phyloP scores from a whole-genome alignment of 805 yeast genomes.

The Monosporozyma siamensis region DNA sequence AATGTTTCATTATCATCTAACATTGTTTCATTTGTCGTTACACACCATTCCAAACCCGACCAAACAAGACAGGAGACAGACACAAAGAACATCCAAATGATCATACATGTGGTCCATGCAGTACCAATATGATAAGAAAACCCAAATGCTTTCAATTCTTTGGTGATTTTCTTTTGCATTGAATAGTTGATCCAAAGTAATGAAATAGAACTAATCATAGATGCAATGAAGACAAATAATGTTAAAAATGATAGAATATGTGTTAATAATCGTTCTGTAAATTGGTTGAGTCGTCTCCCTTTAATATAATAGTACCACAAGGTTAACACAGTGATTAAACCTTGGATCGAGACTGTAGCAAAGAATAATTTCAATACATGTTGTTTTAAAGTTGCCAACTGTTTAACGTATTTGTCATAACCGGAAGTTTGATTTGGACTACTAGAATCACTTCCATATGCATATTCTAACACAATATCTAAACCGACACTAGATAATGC shows the following conservation, averaged over 20 bases:
- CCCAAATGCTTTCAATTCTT: slow-evolving; percentile 22
- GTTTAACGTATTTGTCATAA: slow-evolving; percentile 8
- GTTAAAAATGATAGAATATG: slow-evolving; percentile 22
- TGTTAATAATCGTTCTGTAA: slow-evolving; percentile 15
- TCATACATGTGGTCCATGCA: slow-evolving; percentile 20
- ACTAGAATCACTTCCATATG: slow-evolving; percentile 14
- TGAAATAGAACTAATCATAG: slow-evolving; percentile 13
- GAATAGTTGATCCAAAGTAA: slow-evolving; percentile 14
- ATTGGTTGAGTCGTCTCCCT: slow-evolving; percentile 15
- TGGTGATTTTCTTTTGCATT: slow-evolving; percentile 13
- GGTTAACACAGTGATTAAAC: slow-evolving; percentile 9
- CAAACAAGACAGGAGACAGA: slow-evolving; percentile 22
- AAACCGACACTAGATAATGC: slow-evolving; percentile 19
- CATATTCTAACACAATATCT: slow-evolving; percentile 24
- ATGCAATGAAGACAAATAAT: slow-evolving; percentile 16
- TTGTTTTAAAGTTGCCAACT: slow-evolving; percentile 9
- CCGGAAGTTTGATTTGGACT: slow-evolving; percentile 5
- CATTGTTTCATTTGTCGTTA: slow-evolving; percentile 10
- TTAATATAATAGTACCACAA: slow-evolving; percentile 24
- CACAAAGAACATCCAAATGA: slow-evolving; percentile 16
- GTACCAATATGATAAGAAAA: slow-evolving; percentile 20
- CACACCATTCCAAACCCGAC: slow-evolving; percentile 31
- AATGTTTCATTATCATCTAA: background rate
- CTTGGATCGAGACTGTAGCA: slow-evolving; percentile 11
- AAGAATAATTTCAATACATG: slow-evolving; percentile 14